Conservation (phyloP, 257 asterid genomes). For the Lycium ferocissimum region DNA sequence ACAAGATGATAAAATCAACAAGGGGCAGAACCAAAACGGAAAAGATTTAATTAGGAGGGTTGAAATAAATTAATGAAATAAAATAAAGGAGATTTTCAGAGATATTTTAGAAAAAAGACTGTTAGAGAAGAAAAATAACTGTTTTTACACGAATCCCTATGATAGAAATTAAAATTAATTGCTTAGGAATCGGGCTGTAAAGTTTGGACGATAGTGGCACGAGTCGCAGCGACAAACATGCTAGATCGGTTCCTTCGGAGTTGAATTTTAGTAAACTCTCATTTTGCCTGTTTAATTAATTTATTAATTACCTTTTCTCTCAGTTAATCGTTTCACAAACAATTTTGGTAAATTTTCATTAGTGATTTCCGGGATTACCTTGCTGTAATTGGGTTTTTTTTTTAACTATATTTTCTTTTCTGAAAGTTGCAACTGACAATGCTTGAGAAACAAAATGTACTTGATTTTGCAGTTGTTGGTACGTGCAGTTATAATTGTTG, state of each 20-base stretch:
- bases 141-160: constrained; percentile 45
- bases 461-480: constrained; percentile 16
- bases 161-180: constrained; percentile 30
- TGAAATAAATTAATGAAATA: constrained; percentile 10
- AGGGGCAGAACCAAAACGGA: neutral
- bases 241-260: constrained; percentile 54
- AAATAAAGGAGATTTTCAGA: constrained; percentile 23
- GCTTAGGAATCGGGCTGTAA: constrained; percentile 49
- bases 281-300: constrained; percentile 4
- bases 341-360: neutral
- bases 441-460: neutral
- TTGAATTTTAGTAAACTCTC: constrained; percentile 27
- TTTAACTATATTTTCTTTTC: neutral
- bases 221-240: constrained; percentile 61
- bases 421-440: neutral
- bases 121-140: neutral
- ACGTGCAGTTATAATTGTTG: constrained; percentile 33
- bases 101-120: neutral
- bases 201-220: constrained; percentile 60
- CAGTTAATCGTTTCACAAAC: neutral
- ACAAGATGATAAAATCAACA: constrained; percentile 2
- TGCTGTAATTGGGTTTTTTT: neutral
- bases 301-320: constrained; percentile 4
- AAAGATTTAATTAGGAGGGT: neutral
- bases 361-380: neutral